Evolutionary conservation across 2,329 filamentous ascomycete genomes (phyloP), one percentile per base, ranked within the genome.

Genomic region (Penicillium psychrosexuale): DNA sequence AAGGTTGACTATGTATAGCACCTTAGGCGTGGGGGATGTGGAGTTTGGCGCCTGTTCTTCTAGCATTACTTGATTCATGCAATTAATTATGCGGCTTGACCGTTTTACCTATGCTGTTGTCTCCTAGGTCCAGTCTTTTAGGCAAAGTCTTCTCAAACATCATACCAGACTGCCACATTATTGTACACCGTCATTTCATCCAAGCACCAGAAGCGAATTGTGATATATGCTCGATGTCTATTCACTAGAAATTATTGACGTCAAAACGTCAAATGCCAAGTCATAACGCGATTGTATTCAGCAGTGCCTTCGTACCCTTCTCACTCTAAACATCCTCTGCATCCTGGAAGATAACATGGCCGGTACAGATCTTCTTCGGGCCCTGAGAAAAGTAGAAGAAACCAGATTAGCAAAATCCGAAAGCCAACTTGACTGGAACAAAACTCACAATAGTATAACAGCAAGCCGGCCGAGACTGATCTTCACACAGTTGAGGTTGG

Each of bases 391-490:
- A 28, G 28, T 15, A 47, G 27, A 55, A 36, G n/a, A 47, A 44
- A 11, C 6, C 36, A 27, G 15, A 17, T 53, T 37, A 55, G 38
- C 27, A n/a, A 42, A 43, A 3, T 7, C 19, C 37, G 34, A 22
- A 46, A 40, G 12, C 8, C 5, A 13, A 22, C 27, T 5, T 24
- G 13, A 46, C 24, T 7, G 30, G 33, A 48, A n/a, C 9, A 36
- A 44, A n/a, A 65, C 68, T 62, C 39, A 71, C 68, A 62, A 68
- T 66, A 7, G 56, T 49, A 53, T 71, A 69, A 53, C 68, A 70
- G 49, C 68, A 71, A 48, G 63, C 66, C 19, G 66, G 58, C 7
- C 64, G 61, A 45, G 66, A 70, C 36, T 55, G 40, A 15, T 65
- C 63, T 37, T 64, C 58, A n/a, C 64, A 65, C n/a, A 61, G 40